phyloP scores from a whole-genome alignment of 306 rosid genomes.

The Fragaria iinumae region DNA sequence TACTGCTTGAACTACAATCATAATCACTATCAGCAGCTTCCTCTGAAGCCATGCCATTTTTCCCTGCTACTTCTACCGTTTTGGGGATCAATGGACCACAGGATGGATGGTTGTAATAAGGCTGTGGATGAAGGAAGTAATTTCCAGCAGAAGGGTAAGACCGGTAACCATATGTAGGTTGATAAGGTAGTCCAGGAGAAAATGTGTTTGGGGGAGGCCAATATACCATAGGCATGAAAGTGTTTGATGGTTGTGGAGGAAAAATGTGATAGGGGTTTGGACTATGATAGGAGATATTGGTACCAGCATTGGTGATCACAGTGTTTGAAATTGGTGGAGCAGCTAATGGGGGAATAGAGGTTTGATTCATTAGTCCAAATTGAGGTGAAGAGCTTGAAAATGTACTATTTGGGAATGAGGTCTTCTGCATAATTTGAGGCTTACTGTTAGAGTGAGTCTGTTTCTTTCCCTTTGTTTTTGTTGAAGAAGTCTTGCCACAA shows the following conservation, averaged over 20 bases:
- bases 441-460: slow-evolving; percentile 28
- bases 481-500: slow-evolving; percentile 29
- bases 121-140: slow-evolving; percentile 52
- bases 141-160: slow-evolving; percentile 55
- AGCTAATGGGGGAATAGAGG: slow-evolving; percentile 41
- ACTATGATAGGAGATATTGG: slow-evolving; percentile 30
- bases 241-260: slow-evolving; percentile 48
- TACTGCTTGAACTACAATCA: slow-evolving; percentile 48
- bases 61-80: slow-evolving; percentile 35
- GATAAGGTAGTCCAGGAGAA: slow-evolving; percentile 43
- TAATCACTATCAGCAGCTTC: slow-evolving; percentile 44
- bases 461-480: slow-evolving; percentile 56
- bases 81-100: slow-evolving; percentile 32
- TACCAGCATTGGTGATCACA: slow-evolving; percentile 26
- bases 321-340: slow-evolving; percentile 31
- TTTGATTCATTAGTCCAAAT: slow-evolving; percentile 49
- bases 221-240: slow-evolving; percentile 65
- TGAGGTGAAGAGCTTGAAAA: slow-evolving; percentile 38
- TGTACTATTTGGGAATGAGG: slow-evolving; percentile 22
- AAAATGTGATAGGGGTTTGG: slow-evolving; percentile 40
- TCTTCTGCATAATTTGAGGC: slow-evolving; percentile 30
- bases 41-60: slow-evolving; percentile 33
- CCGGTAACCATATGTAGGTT: slow-evolving; percentile 48
- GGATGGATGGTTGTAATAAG: slow-evolving; percentile 39
- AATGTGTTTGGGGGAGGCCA: slow-evolving; percentile 77